Evolutionary conservation across 495 filamentous ascomycete species (phyloP), one percentile per base, ranked within the genome.

Genomic region (Patellaria atrata): DNA sequence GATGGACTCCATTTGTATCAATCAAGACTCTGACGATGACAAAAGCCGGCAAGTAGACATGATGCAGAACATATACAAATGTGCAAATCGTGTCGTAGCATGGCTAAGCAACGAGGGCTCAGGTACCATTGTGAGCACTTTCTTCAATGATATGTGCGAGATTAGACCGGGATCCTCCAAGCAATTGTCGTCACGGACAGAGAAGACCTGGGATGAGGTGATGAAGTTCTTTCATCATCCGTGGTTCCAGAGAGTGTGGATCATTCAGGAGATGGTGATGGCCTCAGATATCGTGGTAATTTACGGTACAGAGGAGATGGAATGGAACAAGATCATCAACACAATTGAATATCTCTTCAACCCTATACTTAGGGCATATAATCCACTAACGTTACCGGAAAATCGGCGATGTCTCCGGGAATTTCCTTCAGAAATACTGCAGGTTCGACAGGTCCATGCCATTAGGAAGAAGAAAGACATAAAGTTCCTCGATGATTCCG

Each of bases 221-320:
- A 15, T 5, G 5, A 6, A 11, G 5, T 21, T 20, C 11, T 13
- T 23, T 24, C 31, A 34, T 18, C 14, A 17, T 6, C 5, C 6
- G 6, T 34, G 31, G 31, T 20, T 34, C 31, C 31, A 34, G 16
- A 22, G 31, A 24, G 31, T 34, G 13, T 34, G 31, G 31, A 34
- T 34, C 5, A 5, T 30, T 5, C 27, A 30, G 12, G 27, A 30
- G 12, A 13, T 13, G 12, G 12, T 5, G 5, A n/a, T 6, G 5
- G 27, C 27, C 8, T 13, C 12, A 13, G n/a, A 30, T 13, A 13
- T 30, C 12, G n/a, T 13, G 17, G 12, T 30, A 13, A 13, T 15
- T 13, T 30, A 15, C 27, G 27, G 27, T 13, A 30, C 12, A 5
- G n/a, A 30, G 27, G 17, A 30, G n/a, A 30, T 30, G 5, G 27